phyloP scores from a whole-genome alignment of 805 yeast species.

The Schizosaccharomyces pombe region DNA sequence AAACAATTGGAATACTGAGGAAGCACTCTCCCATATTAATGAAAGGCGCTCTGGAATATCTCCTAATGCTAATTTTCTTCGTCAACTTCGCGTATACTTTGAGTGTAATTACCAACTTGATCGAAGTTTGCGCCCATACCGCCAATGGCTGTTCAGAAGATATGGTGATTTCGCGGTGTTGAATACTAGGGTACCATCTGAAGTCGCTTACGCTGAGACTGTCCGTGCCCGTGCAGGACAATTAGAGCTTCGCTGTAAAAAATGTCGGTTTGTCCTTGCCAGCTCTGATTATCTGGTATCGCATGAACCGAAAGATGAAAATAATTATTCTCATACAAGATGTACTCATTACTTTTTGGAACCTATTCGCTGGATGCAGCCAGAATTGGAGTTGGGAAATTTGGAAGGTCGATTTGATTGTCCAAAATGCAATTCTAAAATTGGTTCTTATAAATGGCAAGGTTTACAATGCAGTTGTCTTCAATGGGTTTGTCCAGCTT shows the following conservation, averaged over 20 bases:
- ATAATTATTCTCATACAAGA: background rate
- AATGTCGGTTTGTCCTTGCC: conserved; percentile 47
- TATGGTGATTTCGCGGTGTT: conserved; percentile 1
- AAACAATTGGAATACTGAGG: conserved; percentile 30
- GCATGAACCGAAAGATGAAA: conserved; percentile 19
- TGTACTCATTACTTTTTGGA: conserved; percentile 80
- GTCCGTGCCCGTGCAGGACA: background rate
- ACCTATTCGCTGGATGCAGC: conserved; percentile 81
- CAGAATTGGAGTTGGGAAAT: conserved; percentile 46
- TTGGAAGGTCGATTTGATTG: conserved; percentile 74
- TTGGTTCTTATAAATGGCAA: conserved; percentile 86
- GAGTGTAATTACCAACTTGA: conserved; percentile 17
- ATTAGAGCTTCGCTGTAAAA: conserved; percentile 43
- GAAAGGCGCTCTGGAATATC: conserved; percentile 34
- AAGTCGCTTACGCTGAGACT: background rate
- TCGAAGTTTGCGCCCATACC: conserved; percentile 15
- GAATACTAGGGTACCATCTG: background rate
- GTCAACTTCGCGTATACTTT: conserved; percentile 46
- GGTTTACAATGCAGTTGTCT: conserved; percentile 91
- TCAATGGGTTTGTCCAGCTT: conserved; percentile 82
- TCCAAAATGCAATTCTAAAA: conserved; percentile 61
- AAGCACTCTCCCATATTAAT: conserved; percentile 54
- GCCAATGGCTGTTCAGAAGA: conserved; percentile 17
- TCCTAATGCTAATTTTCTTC: conserved; percentile 54
- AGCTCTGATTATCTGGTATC: conserved; percentile 40